A percentile compares a stretch with the other conserved stretches of the same genome.
Conservation (phyloP, 2,329 filamentous ascomycete genomes). For the Dothistroma septosporum region DNA sequence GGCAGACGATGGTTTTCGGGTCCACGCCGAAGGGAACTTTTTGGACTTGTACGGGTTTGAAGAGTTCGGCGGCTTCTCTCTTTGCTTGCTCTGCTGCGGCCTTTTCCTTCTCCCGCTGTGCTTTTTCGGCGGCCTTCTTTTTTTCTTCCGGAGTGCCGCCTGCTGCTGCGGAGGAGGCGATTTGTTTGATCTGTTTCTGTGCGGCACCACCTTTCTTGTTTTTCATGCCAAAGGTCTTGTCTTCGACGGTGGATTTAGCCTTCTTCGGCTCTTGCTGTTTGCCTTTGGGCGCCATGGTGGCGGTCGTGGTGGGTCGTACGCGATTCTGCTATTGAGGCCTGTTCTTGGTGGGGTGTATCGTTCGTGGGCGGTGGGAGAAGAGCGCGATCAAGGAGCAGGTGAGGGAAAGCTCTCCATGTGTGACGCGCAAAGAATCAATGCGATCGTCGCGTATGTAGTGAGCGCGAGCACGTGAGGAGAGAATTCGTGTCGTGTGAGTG, state of each 20-base stretch:
- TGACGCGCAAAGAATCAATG: slow-evolving; percentile 5
- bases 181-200: slow-evolving; percentile 83
- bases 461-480: slow-evolving; percentile 4
- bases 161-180: slow-evolving; percentile 67
- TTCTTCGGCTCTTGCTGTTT: slow-evolving; percentile 46
- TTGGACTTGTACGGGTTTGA: slow-evolving; percentile 92
- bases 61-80: slow-evolving; percentile 72
- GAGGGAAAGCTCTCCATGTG: slow-evolving; percentile 37
- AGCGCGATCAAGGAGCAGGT: slow-evolving; percentile 21
- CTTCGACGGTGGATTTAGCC: slow-evolving; percentile 65
- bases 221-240: slow-evolving; percentile 99
- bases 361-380: background rate
- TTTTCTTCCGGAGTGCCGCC: slow-evolving; percentile 85
- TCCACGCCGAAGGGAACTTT: slow-evolving; percentile 98
- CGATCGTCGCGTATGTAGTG: background rate
- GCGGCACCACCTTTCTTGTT: slow-evolving; percentile 95
- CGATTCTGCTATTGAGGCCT: slow-evolving; percentile 6
- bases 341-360: background rate
- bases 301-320: slow-evolving; percentile 43
- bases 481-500: background rate
- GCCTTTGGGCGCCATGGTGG: slow-evolving; percentile 69
- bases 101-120: slow-evolving; percentile 78
- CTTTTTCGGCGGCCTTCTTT: slow-evolving; percentile 63
- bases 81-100: slow-evolving; percentile 80
- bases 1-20: slow-evolving; percentile 92